Evolutionary conservation across 257 asterid genomes (phyloP), one percentile per base, ranked within the genome.

Genomic region (Haberlea rhodopensis): DNA sequence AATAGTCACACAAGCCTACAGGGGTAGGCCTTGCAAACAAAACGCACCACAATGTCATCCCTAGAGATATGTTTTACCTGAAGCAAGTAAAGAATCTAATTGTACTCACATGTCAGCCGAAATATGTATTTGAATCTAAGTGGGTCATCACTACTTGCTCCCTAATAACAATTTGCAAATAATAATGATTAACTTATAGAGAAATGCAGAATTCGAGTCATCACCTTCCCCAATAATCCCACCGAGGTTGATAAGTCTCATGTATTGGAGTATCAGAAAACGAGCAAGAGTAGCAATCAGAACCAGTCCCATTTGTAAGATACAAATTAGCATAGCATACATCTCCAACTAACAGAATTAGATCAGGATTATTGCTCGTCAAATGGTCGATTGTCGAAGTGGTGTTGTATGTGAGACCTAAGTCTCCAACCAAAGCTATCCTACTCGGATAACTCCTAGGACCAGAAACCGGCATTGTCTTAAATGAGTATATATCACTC

Each of bases 161-260:
- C 40, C 40, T 32, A 32, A 0, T 32, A 32, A 32, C 40, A 32
- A 32, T 0, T 32, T 3, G 2, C 3, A 31, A 32, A 11, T 32
- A 32, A 32, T 8, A 32, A 32, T 8, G 40, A 32, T 32, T 32
- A 32, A 32, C 40, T 32, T 32, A 7, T 1, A n/a, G 61, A 53
- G 49, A 68, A 31, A 53, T 51, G 49, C 65, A 46, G 31, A 31
- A 27, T 20, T 49, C 3, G 32, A 48, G 29, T 0, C 51, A 31
- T 71, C 62, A 92, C 99, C 99, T 92, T 81, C 99, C 99, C 99
- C 99, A 92, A 60, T 81, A 89, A 80, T 92, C 99, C 99, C 99
- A 92, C 51, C 97, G 99, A 43, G 99, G 99, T 73, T 92, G 99
- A 80, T 89, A 92, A 11, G 97, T 92, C 79, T 92, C 99, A 0